Evolutionary conservation across 306 rosid species (phyloP).

Genomic region (Delonix regia): DNA sequence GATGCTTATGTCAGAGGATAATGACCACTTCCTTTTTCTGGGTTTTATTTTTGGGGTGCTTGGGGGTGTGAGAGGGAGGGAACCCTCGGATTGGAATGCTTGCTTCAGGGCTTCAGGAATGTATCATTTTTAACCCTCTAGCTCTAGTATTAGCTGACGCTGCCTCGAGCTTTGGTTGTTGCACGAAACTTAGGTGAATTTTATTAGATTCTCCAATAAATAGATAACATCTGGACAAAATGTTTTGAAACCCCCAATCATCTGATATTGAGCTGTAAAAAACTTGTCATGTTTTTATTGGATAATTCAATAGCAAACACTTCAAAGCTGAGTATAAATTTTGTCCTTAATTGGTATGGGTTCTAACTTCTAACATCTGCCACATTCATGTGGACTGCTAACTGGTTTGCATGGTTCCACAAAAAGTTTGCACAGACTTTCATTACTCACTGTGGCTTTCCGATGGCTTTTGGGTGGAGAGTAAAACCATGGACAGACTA

Average conservation of each 20-base stretch:
- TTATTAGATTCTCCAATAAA: too few species aligned
- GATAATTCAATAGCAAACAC: too few species aligned
- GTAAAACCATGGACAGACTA: neutral
- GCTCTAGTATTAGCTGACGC: neutral
- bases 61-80: neutral
- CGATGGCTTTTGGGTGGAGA: neutral
- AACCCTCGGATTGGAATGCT: neutral
- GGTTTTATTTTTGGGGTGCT: neutral
- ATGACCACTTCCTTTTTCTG: neutral
- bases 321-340: too few species aligned
- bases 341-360: too few species aligned
- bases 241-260: too few species aligned
- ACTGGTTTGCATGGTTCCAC: neutral
- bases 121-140: neutral
- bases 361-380: neutral
- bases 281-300: too few species aligned
- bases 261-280: too few species aligned
- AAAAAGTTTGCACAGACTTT: neutral
- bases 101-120: neutral
- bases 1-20: neutral
- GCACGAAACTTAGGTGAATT: too few species aligned
- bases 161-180: neutral
- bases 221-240: too few species aligned
- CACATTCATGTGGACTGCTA: neutral
- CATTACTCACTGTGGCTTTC: neutral